Conservation (phyloP, 768 basidiomycete genomes). For the Hygrocybe punicea region DNA sequence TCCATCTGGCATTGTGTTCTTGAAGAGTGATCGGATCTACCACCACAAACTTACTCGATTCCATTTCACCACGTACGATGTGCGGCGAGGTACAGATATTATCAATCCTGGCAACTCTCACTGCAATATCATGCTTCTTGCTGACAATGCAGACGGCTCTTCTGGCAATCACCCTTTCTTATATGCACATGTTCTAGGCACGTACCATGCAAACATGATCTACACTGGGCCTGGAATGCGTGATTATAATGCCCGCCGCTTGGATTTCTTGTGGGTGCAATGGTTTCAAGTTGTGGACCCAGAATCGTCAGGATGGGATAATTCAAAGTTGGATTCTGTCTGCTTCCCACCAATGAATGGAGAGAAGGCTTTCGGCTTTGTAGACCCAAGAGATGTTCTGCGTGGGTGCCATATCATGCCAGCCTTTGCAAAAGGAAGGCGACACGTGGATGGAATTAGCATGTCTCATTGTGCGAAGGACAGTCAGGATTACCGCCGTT, state of each 20-base stretch:
- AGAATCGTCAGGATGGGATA: slow-evolving; percentile 4
- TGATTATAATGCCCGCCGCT: slow-evolving; percentile 14
- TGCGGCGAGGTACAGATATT: slow-evolving; percentile 34
- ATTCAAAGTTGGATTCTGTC: slow-evolving; percentile 13
- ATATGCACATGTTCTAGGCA: slow-evolving; percentile 29
- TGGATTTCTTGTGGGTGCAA: slow-evolving; percentile 12
- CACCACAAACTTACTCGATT: slow-evolving; percentile 21
- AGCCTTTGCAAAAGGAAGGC: slow-evolving; percentile 6
- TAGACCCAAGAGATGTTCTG: slow-evolving; percentile 13
- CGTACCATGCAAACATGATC: slow-evolving; percentile 26
- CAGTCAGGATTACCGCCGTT: slow-evolving; percentile 8
- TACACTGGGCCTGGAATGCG: slow-evolving; percentile 4
- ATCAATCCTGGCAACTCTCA: slow-evolving; percentile 30
- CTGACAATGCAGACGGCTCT: slow-evolving; percentile 11
- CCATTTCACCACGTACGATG: slow-evolving; percentile 43
- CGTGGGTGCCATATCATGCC: slow-evolving; percentile 16
- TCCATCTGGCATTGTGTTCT: slow-evolving; percentile 15
- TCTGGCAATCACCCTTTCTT: slow-evolving; percentile 18
- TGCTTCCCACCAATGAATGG: slow-evolving; percentile 14
- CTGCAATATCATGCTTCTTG: slow-evolving; percentile 28
- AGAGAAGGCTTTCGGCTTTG: slow-evolving; percentile 11
- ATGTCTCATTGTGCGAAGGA: slow-evolving; percentile 6
- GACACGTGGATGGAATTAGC: background rate
- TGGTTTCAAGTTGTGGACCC: slow-evolving; percentile 6
- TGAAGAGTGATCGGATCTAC: slow-evolving; percentile 14